Conservation (phyloP, 2,329 filamentous ascomycete genomes). For the Aureobasidium pullulans region DNA sequence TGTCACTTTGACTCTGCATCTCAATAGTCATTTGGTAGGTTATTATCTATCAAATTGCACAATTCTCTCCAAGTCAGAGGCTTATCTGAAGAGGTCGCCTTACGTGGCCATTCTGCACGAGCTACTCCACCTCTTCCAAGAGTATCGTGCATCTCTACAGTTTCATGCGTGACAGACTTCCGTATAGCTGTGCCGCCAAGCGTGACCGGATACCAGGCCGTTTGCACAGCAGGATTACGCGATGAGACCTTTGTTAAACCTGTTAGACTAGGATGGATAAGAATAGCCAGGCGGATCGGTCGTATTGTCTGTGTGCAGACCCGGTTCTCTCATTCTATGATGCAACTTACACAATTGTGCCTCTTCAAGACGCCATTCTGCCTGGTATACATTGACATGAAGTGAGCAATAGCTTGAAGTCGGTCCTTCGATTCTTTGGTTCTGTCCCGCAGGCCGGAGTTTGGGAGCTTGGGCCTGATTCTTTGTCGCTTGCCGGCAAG, state of each 20-base stretch:
- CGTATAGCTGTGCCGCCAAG: background rate
- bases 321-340: background rate
- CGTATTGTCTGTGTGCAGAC: background rate
- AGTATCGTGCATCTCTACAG: too few species aligned
- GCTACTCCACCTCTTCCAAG: too few species aligned
- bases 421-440: background rate
- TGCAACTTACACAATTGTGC: too few species aligned
- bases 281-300: background rate
- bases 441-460: background rate
- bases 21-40: too few species aligned
- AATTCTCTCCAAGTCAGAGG: too few species aligned
- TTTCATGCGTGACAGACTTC: too few species aligned
- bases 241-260: conserved; percentile 12
- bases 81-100: too few species aligned
- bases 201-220: conserved; percentile 2
- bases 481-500: background rate
- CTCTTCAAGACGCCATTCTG: background rate
- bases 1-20: too few species aligned
- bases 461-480: background rate
- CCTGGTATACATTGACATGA: background rate
- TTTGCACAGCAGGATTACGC: conserved; percentile 11
- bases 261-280: background rate
- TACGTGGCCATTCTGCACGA: too few species aligned
- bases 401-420: background rate
- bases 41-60: too few species aligned